Conservation (phyloP, 1,284 basidiomycete genomes). For the Ceratobasidium sp. region DNA sequence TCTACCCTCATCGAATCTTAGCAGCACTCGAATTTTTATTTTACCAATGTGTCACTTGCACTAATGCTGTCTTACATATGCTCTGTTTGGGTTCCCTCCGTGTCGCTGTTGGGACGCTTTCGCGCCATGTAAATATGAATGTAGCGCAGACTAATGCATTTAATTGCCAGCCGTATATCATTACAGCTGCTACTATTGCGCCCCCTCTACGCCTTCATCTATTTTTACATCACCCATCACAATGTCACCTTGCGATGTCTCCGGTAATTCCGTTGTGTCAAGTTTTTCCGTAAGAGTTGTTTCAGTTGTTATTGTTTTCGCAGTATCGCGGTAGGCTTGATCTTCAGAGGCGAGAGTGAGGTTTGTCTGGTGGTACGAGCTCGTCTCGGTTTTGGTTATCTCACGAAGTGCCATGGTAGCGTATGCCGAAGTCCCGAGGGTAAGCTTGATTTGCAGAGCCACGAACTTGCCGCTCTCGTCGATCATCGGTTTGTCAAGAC, state of each 20-base stretch:
- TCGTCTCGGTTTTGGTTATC: constrained; percentile 93
- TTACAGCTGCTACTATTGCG: not conserved
- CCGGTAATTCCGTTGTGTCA: not conserved
- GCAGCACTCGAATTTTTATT: constrained; percentile 14
- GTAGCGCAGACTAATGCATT: constrained; percentile 35
- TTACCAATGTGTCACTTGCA: constrained; percentile 15
- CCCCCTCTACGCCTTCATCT: constrained; percentile 8
- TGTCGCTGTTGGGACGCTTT: constrained; percentile 13
- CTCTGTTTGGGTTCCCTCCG: constrained; percentile 20
- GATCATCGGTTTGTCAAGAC: constrained; percentile 77
- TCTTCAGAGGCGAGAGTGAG: constrained; percentile 88
- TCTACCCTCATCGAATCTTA: constrained; percentile 6
- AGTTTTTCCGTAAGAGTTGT: not conserved
- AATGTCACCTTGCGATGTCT: constrained; percentile 10
- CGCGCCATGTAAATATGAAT: constrained; percentile 31
- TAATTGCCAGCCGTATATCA: not conserved
- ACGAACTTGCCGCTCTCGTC: constrained; percentile 82
- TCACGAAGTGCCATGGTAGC: constrained; percentile 97
- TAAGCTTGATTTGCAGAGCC: constrained; percentile 85
- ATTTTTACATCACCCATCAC: constrained; percentile 8
- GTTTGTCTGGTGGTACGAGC: constrained; percentile 85
- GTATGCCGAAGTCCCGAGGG: constrained; percentile 89
- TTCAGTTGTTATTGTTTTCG: constrained; percentile 7
- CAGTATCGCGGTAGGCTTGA: constrained; percentile 62
- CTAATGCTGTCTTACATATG: constrained; percentile 29